Evolutionary conservation across 192 early-diverging fungal species (phyloP).

Genomic region (Umbelopsis vinacea): DNA sequence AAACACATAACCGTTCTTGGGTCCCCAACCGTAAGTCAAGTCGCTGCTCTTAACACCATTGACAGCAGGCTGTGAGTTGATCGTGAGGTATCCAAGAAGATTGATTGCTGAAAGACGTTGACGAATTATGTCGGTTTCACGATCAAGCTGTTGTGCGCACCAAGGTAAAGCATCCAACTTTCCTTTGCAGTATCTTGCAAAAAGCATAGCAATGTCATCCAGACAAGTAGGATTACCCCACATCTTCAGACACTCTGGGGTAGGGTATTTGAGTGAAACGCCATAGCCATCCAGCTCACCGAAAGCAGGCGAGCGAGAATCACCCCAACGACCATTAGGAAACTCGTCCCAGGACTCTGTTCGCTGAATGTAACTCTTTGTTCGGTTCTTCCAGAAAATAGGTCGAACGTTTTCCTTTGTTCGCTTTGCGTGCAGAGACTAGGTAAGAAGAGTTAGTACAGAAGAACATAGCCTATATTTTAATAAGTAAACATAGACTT

Average conservation of each 20-base stretch:
- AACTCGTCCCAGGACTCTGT: constrained; percentile 95
- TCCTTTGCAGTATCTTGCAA: constrained; percentile 80
- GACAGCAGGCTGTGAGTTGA: constrained; percentile 95
- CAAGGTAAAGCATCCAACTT: constrained; percentile 82
- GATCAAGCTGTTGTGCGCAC: constrained; percentile 80
- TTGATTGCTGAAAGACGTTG: constrained; percentile 74
- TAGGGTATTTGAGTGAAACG: constrained; percentile 64
- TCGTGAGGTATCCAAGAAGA: constrained; percentile 86
- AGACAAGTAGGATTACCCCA: constrained; percentile 78
- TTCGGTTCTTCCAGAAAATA: constrained; percentile 98
- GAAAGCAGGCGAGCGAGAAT: constrained; percentile 85
- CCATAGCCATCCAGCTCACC: constrained; percentile 76
- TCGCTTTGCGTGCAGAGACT: constrained; percentile 64
- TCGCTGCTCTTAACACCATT: constrained; percentile 85
- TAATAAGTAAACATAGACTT: constrained; percentile 26
- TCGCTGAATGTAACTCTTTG: constrained; percentile 85
- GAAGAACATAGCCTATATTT: background rate
- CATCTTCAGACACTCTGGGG: constrained; percentile 52
- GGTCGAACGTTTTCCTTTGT: constrained; percentile 96
- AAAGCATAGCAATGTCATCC: constrained; percentile 72
- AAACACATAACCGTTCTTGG: constrained; percentile 94
- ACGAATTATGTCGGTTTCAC: constrained; percentile 79
- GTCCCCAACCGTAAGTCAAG: constrained; percentile 90
- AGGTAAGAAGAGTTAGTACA: constrained; percentile 1
- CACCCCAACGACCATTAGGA: constrained; percentile 98